phyloP scores from a whole-genome alignment of 495 filamentous ascomycete genomes.

The Tuber magnatum region DNA sequence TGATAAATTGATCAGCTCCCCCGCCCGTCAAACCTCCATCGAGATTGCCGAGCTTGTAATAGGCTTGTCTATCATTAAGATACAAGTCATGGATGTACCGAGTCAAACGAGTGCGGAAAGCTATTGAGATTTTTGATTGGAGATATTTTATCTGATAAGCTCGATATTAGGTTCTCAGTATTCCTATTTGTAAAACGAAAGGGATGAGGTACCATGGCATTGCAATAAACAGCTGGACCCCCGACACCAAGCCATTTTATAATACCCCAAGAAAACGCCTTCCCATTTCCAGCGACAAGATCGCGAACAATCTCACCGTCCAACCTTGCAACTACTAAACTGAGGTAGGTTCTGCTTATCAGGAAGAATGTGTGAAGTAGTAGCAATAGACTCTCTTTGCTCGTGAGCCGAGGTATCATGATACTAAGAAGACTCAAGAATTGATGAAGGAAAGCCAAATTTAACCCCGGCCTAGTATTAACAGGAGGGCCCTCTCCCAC shows the following conservation, averaged over 20 bases:
- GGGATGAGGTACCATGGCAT: constrained; percentile 36
- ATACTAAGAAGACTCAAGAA: constrained; percentile 92
- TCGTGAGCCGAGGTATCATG: constrained; percentile 90
- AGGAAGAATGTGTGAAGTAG: constrained; percentile 82
- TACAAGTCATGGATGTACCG: constrained; percentile 97
- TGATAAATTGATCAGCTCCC: constrained; percentile 94
- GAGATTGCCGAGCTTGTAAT: constrained; percentile 90
- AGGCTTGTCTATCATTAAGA: constrained; percentile 85
- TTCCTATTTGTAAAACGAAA: background rate
- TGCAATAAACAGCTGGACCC: constrained; percentile 43
- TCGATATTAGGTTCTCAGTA: constrained; percentile 14
- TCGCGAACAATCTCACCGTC: constrained; percentile 96
- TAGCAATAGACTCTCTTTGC: constrained; percentile 87
- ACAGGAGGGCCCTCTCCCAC: constrained; percentile 55
- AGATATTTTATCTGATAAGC: constrained; percentile 77
- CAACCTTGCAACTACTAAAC: constrained; percentile 80
- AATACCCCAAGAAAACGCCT: constrained; percentile 79
- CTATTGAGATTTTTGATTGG: constrained; percentile 94
- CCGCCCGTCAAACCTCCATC: constrained; percentile 81
- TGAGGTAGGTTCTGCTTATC: constrained; percentile 80
- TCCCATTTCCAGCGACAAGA: constrained; percentile 87
- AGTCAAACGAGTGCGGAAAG: constrained; percentile 92
- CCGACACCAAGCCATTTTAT: constrained; percentile 71
- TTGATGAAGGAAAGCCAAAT: constrained; percentile 96
- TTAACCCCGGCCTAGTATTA: constrained; percentile 87